Evolutionary conservation across 352 stramenopile genomes (phyloP), one percentile per base, ranked within the genome.

Genomic region (Bremia lactucae): DNA sequence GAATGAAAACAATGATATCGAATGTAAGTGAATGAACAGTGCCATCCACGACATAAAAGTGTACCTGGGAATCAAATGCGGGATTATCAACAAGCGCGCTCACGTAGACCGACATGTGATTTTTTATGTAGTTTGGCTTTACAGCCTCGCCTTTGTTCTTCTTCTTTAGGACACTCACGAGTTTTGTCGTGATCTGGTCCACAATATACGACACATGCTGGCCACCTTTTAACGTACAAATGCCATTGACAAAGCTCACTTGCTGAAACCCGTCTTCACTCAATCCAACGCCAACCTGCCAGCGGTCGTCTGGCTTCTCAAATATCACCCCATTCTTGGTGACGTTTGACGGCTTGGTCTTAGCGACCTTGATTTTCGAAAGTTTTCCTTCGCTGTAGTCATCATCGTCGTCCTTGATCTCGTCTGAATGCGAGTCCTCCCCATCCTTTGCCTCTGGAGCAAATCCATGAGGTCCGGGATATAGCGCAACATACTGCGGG

Each of bases 171-270:
- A 96, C 77, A 28, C 75, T 75, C 20, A 91, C 69, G 36, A 98
- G 65, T 22, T 91, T 89, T 40, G 83, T 82, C 6, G 74, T 71
- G 22, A 97, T 74, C 52, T 96, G 87, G 35, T 96, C 84, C 4
- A 80, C 73, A 22, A 97, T 89, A 51, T 95, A 95, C 38, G 90
- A 83, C 7, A 99, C 94, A 57, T 99, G 96, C 39, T 97, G 91
- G 5, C 96, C 96, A 37, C 95, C 95, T 59, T 97, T 95, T 8
- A 75, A 92, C 2, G 95, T 98, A 37, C 86, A 95, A 67, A 99
- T 98, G 23, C 87, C 86, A 58, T 99, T 99, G 11, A 99, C 95
- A 59, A 98, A 98, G 42, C 91, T 98, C 22, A 98, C 79, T 55
- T 94, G 92, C 63, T 97, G 87, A 48, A 97, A 96, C 3, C 87